Conservation (phyloP, 106 monocot genomes). For the Dioscorea zingiberensis region DNA sequence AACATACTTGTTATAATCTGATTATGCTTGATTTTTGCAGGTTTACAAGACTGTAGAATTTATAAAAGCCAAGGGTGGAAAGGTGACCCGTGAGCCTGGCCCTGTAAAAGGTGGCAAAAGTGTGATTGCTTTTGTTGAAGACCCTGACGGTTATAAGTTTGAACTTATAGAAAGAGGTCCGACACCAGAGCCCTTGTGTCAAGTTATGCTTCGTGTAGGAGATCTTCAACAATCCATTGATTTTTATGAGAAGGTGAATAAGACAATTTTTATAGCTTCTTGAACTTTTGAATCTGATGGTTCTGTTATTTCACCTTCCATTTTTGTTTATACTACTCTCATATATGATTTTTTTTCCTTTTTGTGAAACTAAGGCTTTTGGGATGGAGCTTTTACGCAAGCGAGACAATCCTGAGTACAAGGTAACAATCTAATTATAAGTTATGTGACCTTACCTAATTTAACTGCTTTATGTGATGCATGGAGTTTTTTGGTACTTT, state of each 20-base stretch:
- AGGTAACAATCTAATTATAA: conserved; percentile 34
- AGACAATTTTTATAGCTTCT: too few species aligned
- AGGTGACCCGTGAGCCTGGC: conserved; percentile 18
- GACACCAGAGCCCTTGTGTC: conserved; percentile 19
- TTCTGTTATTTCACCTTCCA: too few species aligned
- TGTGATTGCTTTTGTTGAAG: conserved; percentile 24
- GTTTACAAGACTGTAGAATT: conserved; percentile 19
- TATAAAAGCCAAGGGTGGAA: conserved; percentile 19
- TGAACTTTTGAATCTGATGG: too few species aligned
- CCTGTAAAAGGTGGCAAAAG: conserved; percentile 18
- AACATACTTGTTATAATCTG: too few species aligned
- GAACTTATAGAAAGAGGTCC: conserved; percentile 17
- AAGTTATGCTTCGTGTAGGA: conserved; percentile 24
- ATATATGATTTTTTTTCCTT: neutral
- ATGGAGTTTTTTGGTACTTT: too few species aligned
- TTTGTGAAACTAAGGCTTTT: conserved; percentile 51
- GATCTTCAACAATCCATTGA: conserved; percentile 16
- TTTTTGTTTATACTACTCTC: neutral
- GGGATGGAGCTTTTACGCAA: conserved; percentile 95
- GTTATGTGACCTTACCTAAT: too few species aligned
- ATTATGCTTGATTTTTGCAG: neutral
- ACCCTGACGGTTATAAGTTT: conserved; percentile 25
- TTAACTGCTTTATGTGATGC: too few species aligned
- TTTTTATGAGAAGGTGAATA: conserved; percentile 17
- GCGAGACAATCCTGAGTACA: conserved; percentile 86